Evolutionary conservation across 169 alveolate genomes (phyloP).

Genomic region (Eimeria acervulina): DNA sequence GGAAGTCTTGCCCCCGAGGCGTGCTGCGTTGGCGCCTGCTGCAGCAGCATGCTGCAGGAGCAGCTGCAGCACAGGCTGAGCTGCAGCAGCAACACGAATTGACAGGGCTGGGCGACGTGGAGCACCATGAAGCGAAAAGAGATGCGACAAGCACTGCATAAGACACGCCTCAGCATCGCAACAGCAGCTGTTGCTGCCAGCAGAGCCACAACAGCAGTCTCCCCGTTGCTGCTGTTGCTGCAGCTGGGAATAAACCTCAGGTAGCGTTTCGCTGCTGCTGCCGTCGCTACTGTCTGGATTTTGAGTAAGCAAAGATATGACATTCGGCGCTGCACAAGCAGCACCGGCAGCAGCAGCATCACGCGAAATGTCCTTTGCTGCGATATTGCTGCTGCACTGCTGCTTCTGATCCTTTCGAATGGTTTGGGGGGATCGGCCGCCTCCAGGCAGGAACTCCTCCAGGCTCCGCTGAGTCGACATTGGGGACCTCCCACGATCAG

Average conservation of each 20-base stretch:
- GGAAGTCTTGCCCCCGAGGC: slow-evolving; percentile 35
- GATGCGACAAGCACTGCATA: slow-evolving; percentile 13
- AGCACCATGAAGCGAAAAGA: neutral
- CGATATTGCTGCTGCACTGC: neutral
- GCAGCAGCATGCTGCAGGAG: slow-evolving; percentile 71
- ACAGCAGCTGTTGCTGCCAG: slow-evolving; percentile 56
- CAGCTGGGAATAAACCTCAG: neutral
- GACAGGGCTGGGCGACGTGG: slow-evolving; percentile 21
- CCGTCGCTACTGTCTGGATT: slow-evolving; percentile 11
- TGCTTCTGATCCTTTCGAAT: neutral
- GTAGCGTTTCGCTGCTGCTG: neutral
- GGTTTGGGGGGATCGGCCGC: slow-evolving; percentile 2
- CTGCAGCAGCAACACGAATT: slow-evolving; percentile 39
- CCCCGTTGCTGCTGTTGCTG: slow-evolving; percentile 1
- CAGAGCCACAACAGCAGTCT: slow-evolving; percentile 11
- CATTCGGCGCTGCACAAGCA: slow-evolving; percentile 11
- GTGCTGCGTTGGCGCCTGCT: slow-evolving; percentile 52
- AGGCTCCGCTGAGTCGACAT: slow-evolving; percentile 45
- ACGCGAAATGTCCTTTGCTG: neutral
- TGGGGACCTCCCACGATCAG: neutral
- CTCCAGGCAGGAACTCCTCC: slow-evolving; percentile 43
- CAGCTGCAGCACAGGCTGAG: slow-evolving; percentile 51
- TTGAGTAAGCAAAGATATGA: slow-evolving; percentile 55
- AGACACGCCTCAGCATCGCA: slow-evolving; percentile 23
- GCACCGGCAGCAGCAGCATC: slow-evolving; percentile 22